Base-by-base conservation (phyloP, 106 monocot species). In the Dactylorhiza incarnata region DNA sequence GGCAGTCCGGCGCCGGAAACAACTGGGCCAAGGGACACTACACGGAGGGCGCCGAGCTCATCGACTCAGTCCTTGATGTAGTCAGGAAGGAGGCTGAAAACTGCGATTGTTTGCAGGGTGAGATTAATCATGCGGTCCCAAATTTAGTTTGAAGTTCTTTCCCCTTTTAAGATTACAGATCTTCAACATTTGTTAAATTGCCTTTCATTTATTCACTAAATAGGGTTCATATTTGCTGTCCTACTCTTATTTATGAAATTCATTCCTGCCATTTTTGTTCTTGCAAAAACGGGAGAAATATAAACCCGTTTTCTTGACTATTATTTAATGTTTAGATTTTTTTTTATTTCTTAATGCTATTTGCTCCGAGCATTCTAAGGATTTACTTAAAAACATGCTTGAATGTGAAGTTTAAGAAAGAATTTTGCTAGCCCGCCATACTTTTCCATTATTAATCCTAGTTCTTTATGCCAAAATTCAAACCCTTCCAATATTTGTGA, bases 11-110 rank as follows among this genome's bases (percentile, higher is more conserved):
- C 16, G 87, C 87, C 10, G 85, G 88, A 11, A 88, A 88, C 75
- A 88, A 88, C 85, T 88, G 88, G 88, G 88, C 88, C 72, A 88
- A 88, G 80, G 88, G 88, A 0, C 88, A 88, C 78, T 88, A 88
- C 58, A 88, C 85, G 48, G 88, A 88, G 63, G 88, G 88, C 46
- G 88, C 88, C 2, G 85, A 88, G 74, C 82, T 88, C 15, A 88
- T 88, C 37, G 85, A 88, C 56, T 67, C 83, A 24, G 86, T 86
- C 5, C 83, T 86, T 50, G 86, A 86, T 56, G 86, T 86, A 48
- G 86, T 86, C 54, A 73, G 83, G 47, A 83, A 86, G 83, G 86
- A 83, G 74, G 86, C 86, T 17, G 86, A 80, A 77, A 86, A 86
- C 54, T 83, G 80, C 19, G 83, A 86, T 55, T 86, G 86, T 50